These are phyloP conservation scores for Aspergillus pseudoterreus DNA, from an alignment of 2,329 filamentous ascomycete genomes.

Conservation along the genomic window DNA sequence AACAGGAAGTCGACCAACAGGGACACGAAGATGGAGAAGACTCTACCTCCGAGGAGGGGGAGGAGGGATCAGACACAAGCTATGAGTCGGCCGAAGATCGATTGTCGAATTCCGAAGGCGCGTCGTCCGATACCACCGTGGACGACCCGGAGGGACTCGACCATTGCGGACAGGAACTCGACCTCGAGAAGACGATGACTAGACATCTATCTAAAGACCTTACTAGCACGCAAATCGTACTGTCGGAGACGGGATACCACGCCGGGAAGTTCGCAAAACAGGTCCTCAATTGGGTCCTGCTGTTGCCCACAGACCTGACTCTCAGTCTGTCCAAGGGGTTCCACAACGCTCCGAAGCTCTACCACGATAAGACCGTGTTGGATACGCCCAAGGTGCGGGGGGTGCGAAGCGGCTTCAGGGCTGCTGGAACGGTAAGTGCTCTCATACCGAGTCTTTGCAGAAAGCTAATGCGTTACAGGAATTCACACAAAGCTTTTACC, in stretches of 20 bases:
- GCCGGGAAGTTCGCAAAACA: slow-evolving; percentile 65
- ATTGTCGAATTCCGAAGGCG: not conserved
- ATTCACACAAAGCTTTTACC: slow-evolving; percentile 72
- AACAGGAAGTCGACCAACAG: not conserved
- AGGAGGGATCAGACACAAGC: not conserved
- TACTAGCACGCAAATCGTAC: slow-evolving; percentile 2
- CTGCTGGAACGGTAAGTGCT: slow-evolving; percentile 62
- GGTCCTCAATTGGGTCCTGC: slow-evolving; percentile 72
- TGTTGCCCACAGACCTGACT: slow-evolving; percentile 80
- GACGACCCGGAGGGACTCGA: not conserved
- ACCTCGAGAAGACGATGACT: slow-evolving; percentile 12
- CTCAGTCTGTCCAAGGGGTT: slow-evolving; percentile 80
- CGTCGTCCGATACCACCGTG: not conserved
- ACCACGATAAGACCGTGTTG: slow-evolving; percentile 77
- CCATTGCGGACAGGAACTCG: not conserved
- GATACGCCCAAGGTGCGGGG: slow-evolving; percentile 76
- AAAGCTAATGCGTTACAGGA: slow-evolving; percentile 41
- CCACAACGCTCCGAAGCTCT: slow-evolving; percentile 79
- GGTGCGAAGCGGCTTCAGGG: slow-evolving; percentile 68
- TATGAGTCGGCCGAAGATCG: slow-evolving; percentile 5
- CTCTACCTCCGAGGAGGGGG: too few relatives aligned
- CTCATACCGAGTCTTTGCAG: not conserved
- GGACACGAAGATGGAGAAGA: too few relatives aligned
- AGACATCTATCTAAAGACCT: slow-evolving; percentile 5
- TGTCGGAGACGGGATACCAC: slow-evolving; percentile 58